Evolutionary conservation across 2,329 filamentous ascomycete species (phyloP).

Genomic region (Colletotrichum aenigma): DNA sequence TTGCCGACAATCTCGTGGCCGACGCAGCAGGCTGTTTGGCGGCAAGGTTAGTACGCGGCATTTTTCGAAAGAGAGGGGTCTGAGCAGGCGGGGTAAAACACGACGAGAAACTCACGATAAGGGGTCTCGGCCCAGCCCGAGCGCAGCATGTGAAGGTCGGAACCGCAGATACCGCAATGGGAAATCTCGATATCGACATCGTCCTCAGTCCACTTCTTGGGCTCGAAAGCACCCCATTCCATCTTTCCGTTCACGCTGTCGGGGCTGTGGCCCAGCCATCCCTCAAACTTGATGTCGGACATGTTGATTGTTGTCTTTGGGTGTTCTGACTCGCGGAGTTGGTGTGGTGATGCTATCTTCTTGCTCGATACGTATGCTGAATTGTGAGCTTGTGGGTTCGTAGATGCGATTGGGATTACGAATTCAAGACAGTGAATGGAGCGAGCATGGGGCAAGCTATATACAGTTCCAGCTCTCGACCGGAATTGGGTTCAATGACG

Average conservation of each 20-base stretch:
- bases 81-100: background rate
- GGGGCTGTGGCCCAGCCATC: conserved; percentile 51
- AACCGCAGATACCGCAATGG: conserved; percentile 70
- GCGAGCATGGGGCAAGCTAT: background rate
- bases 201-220: conserved; percentile 69
- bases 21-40: conserved; percentile 50
- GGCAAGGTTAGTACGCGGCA: background rate
- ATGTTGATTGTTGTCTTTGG: conserved; percentile 20
- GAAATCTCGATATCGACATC: conserved; percentile 70
- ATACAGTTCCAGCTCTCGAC: background rate
- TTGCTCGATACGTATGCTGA: fast-evolving
- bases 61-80: background rate
- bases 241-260: conserved; percentile 54
- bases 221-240: conserved; percentile 60
- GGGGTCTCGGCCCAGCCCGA: conserved; percentile 54
- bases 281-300: conserved; percentile 51
- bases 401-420: background rate
- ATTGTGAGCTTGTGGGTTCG: background rate
- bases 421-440: fast-evolving
- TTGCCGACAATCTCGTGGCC: conserved; percentile 71
- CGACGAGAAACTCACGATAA: conserved; percentile 35
- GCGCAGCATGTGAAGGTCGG: conserved; percentile 62
- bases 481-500: conserved; percentile 2
- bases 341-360: background rate
- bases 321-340: background rate